phyloP scores from a whole-genome alignment of 1,139 yeast species.

The Debaryomycetaceae sp. region DNA sequence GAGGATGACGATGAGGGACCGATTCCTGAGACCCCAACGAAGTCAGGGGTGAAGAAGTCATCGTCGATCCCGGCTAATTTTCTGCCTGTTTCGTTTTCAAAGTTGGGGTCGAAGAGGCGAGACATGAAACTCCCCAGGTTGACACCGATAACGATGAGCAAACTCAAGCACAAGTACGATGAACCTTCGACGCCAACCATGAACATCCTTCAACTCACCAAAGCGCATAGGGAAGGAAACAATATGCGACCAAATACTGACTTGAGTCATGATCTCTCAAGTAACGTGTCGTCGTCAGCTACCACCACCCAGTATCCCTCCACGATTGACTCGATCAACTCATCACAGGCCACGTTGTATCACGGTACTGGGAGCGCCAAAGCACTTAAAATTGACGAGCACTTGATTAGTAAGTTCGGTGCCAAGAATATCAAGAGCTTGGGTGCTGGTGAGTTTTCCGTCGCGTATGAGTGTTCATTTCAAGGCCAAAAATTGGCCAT shows the following conservation, averaged over 20 bases:
- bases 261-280: neutral
- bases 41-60: slow-evolving; percentile 25
- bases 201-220: slow-evolving; percentile 12
- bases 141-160: slow-evolving; percentile 8
- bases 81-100: slow-evolving; percentile 20
- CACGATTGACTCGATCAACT: slow-evolving; percentile 11
- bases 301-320: slow-evolving; percentile 7
- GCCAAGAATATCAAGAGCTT: slow-evolving; percentile 57
- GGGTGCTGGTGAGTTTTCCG: slow-evolving; percentile 86
- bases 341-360: slow-evolving; percentile 12
- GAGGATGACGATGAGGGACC: slow-evolving; percentile 16
- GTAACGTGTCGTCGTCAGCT: slow-evolving; percentile 2
- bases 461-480: slow-evolving; percentile 74
- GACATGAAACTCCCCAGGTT: slow-evolving; percentile 8
- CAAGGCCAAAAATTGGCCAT: slow-evolving; percentile 74
- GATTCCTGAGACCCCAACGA: slow-evolving; percentile 44
- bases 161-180: slow-evolving; percentile 8
- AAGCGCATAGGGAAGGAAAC: neutral
- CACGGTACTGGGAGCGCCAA: slow-evolving; percentile 4
- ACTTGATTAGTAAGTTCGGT: slow-evolving; percentile 64
- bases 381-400: slow-evolving; percentile 43
- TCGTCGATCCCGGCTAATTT: slow-evolving; percentile 30
- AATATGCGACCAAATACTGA: neutral
- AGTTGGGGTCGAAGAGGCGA: slow-evolving; percentile 1
- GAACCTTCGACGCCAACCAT: slow-evolving; percentile 32